phyloP scores from a whole-genome alignment of 2,329 filamentous ascomycete genomes.

The Phaeosphaeria sp. region DNA sequence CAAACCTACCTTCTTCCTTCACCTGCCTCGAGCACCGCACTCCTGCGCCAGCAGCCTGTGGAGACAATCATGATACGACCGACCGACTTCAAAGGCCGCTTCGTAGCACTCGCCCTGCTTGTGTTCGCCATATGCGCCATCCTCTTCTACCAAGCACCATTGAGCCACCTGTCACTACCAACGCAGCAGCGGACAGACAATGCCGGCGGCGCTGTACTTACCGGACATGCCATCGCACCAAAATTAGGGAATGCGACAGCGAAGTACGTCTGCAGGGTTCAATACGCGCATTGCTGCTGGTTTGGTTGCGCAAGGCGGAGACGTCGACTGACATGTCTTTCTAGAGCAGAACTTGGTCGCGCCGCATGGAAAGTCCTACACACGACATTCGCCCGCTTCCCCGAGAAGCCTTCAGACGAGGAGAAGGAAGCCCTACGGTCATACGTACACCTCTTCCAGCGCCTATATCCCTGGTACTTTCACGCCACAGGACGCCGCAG shows the following conservation, averaged over 20 bases:
- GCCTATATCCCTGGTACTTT: conserved; percentile 68
- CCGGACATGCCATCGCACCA: conserved; percentile 76
- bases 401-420: conserved; percentile 66
- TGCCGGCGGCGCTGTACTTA: conserved; percentile 51
- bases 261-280: conserved; percentile 56
- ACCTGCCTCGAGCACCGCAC: background rate
- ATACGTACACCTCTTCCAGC: conserved; percentile 69
- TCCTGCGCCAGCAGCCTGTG: background rate
- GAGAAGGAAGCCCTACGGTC: conserved; percentile 66
- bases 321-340: conserved; percentile 25
- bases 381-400: conserved; percentile 71
- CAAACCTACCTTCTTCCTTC: background rate
- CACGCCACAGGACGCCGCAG: conserved; percentile 20
- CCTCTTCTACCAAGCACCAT: conserved; percentile 60
- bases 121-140: conserved; percentile 64
- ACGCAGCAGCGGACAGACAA: conserved; percentile 20
- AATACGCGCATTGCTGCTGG: conserved; percentile 6
- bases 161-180: conserved; percentile 33
- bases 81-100: conserved; percentile 42
- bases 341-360: conserved; percentile 67
- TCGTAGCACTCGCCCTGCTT: conserved; percentile 57
- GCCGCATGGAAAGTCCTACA: conserved; percentile 72
- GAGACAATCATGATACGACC: conserved; percentile 36
- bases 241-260: conserved; percentile 83
- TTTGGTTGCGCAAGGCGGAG: background rate